Evolutionary conservation across 1,284 basidiomycete genomes (phyloP), one percentile per base, ranked within the genome.

Genomic region (Apiotrichum gamsii): DNA sequence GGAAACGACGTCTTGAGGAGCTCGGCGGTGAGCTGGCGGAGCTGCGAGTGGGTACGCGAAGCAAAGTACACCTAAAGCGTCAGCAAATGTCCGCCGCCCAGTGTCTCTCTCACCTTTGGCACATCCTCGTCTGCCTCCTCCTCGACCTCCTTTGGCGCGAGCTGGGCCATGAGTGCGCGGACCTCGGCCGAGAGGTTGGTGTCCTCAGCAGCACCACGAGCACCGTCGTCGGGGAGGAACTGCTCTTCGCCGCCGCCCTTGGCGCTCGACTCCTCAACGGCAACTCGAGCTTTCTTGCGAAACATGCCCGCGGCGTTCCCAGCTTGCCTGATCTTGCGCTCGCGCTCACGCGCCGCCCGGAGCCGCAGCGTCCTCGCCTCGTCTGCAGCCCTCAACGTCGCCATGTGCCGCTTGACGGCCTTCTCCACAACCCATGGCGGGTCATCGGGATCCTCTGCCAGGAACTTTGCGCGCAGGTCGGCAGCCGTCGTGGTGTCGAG

Each of bases 31-130:
- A 97, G 80, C 67, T 98, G 94, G 1, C 89, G 80, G 3, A 98
- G 80, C 64, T 98, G 94, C 3, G 89, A 90, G 70, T 98, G 94
- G 0, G 94, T 98, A 24, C 95, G 79, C 0, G 93, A 96, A 0
- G 90, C 87, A 66, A 93, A 96, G 66, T 85, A 93, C 46, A 98
- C 83, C 77, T 76, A 60, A 11, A 11, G 8, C 8, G 25, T 6
- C 11, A 11, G 11, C 8, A 28, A 6, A 0, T 2, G 41, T 47
- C 32, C 43, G 49, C 41, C 10, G 6, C 14, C 11, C 15, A 11
- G 8, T 3, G 5, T 8, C 8, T 4, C 11, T 38, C 58, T 8
- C 20, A 74, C 72, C 57, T 75, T 74, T 11, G 67, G 65, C 0
- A 67, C 58, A 47, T 75, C 72, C 2, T 72, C 67, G 19, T 69